Percentiles rank a stretch among this genome's conserved stretches.
These are phyloP conservation scores for Pseudogymnoascus sp. DNA, from an alignment of 2,329 filamentous ascomycete species.

Conservation along the genomic window DNA sequence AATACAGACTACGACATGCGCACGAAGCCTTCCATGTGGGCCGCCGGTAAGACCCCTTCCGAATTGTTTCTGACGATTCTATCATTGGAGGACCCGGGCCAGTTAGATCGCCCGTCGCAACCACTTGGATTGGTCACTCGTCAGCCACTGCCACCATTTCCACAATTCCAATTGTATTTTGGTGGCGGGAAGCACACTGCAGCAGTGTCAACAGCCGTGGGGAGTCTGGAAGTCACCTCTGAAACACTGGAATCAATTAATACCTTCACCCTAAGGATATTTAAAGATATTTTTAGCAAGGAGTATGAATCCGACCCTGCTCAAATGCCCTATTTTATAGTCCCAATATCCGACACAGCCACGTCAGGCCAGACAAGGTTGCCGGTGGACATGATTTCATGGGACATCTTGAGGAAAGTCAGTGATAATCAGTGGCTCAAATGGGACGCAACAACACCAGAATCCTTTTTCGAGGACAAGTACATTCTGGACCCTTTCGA, in stretches of 20 bases:
- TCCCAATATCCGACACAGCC: conserved; percentile 40
- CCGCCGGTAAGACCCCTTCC: conserved; percentile 36
- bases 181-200: conserved; percentile 52
- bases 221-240: conserved; percentile 35
- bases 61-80: conserved; percentile 56
- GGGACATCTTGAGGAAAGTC: conserved; percentile 44
- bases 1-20: conserved; percentile 67
- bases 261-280: conserved; percentile 65
- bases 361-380: not conserved
- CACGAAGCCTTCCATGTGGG: conserved; percentile 72
- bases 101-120: conserved; percentile 49
- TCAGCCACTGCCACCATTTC: conserved; percentile 52
- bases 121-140: conserved; percentile 67
- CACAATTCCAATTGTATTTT: conserved; percentile 64
- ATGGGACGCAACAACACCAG: conserved; percentile 35
- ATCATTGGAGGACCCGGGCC: conserved; percentile 45
- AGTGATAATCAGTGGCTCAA: conserved; percentile 20
- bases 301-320: conserved; percentile 54
- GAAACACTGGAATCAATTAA: conserved; percentile 49
- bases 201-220: conserved; percentile 39
- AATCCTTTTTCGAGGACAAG: conserved; percentile 44
- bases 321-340: conserved; percentile 76
- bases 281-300: conserved; percentile 85
- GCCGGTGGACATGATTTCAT: conserved; percentile 44
- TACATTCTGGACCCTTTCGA: conserved; percentile 51